Percentiles rank a stretch among this genome's conserved stretches.
phyloP scores from a whole-genome alignment of 768 basidiomycete species.

The Lactarius evosmus region DNA sequence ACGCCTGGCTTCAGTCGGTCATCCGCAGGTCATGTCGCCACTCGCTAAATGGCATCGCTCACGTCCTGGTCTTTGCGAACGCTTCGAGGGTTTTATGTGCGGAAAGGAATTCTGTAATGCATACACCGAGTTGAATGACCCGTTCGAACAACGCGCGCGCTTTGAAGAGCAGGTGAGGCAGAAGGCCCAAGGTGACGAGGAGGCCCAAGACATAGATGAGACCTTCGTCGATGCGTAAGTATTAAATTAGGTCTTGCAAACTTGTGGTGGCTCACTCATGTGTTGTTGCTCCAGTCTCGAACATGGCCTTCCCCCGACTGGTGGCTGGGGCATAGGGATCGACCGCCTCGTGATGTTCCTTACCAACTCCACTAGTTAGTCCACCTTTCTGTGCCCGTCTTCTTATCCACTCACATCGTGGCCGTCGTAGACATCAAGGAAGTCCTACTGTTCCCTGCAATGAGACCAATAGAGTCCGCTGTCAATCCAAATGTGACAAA shows the following conservation, averaged over 20 bases:
- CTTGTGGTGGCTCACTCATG: neutral
- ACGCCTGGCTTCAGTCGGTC: conserved; percentile 60
- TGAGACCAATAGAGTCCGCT: conserved; percentile 75
- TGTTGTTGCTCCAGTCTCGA: conserved; percentile 62
- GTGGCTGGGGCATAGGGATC: conserved; percentile 95
- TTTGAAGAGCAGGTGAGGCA: conserved; percentile 94
- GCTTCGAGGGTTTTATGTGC: conserved; percentile 98
- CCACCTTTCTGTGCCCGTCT: conserved; percentile 3
- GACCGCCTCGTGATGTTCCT: conserved; percentile 99
- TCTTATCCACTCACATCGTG: conserved; percentile 17
- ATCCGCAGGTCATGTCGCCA: conserved; percentile 99
- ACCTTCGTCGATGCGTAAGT: conserved; percentile 91
- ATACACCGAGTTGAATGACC: conserved; percentile 99
- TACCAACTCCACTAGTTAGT: conserved; percentile 88
- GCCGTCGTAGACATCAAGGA: conserved; percentile 82
- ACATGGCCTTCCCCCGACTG: conserved; percentile 95
- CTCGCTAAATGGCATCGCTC: conserved; percentile 98
- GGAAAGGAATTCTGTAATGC: conserved; percentile 99
- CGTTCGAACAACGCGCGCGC: conserved; percentile 89
- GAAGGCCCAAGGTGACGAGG: conserved; percentile 96
- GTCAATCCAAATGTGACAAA: conserved; percentile 37
- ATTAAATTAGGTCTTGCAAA: neutral
- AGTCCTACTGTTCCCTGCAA: conserved; percentile 93
- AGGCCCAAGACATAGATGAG: conserved; percentile 96
- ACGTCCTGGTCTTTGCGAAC: conserved; percentile 95